Percentiles rank a stretch among this genome's conserved stretches.
These are phyloP conservation scores for Thermomucor indicae-seudaticae DNA, from an alignment of 371 early-diverging fungal species.

Conservation along the genomic window DNA sequence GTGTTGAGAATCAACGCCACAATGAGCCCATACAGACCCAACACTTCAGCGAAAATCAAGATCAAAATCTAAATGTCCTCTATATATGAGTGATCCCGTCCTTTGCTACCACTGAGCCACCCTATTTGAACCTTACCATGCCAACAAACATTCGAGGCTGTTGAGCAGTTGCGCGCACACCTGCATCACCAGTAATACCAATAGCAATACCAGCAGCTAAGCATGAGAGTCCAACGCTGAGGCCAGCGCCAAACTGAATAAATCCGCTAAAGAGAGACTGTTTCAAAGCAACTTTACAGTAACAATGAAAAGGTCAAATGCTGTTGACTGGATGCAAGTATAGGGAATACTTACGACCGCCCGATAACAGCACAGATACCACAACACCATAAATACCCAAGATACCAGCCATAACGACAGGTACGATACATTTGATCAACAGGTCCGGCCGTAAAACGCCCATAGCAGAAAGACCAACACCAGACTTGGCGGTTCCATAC, in stretches of 20 bases:
- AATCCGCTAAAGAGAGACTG: conserved; percentile 71
- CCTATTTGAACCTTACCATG: conserved; percentile 60
- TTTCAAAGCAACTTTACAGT: conserved; percentile 49
- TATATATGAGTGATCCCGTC: too few species aligned
- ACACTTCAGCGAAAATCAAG: conserved; percentile 98
- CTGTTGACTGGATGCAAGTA: too few species aligned
- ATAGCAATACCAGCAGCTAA: conserved; percentile 96
- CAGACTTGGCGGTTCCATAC: conserved; percentile 97
- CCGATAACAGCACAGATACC: conserved; percentile 84
- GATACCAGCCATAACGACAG: conserved; percentile 99
- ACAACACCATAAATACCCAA: conserved; percentile 97
- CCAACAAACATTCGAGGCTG: conserved; percentile 95
- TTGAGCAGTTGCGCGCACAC: conserved; percentile 89
- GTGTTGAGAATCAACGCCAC: conserved; percentile 96
- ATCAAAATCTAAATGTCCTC: conserved; percentile 61
- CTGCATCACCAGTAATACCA: conserved; percentile 96
- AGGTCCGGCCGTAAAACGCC: conserved; percentile 95
- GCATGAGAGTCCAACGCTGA: conserved; percentile 90
- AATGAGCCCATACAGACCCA: conserved; percentile 92
- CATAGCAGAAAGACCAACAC: conserved; percentile 92
- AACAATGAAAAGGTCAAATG: too few species aligned
- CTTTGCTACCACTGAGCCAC: background rate
- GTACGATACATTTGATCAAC: conserved; percentile 88
- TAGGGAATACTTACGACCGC: conserved; percentile 66
- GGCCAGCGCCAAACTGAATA: conserved; percentile 91